Conservation (phyloP, 2,329 filamentous ascomycete species). For the Rugonectria rugulosa region DNA sequence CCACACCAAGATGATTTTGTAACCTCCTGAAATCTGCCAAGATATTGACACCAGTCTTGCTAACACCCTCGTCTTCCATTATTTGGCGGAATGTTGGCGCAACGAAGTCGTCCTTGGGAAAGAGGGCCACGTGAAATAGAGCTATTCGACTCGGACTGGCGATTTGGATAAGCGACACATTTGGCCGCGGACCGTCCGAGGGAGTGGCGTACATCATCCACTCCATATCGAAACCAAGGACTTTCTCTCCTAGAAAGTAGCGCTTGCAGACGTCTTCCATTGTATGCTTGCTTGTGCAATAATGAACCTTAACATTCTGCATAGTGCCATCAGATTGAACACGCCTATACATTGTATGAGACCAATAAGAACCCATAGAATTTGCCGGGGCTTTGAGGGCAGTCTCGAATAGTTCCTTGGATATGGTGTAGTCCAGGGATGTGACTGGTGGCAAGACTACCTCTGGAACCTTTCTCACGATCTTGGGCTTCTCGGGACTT, state of each 20-base stretch:
- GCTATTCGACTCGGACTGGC: constrained; percentile 79
- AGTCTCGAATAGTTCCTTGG: constrained; percentile 41
- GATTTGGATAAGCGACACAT: constrained; percentile 84
- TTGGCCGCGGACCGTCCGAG: constrained; percentile 63
- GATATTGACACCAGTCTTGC: constrained; percentile 81
- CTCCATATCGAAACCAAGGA: constrained; percentile 91
- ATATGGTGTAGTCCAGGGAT: constrained; percentile 41
- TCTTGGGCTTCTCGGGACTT: constrained; percentile 9
- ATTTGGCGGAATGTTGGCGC: constrained; percentile 74
- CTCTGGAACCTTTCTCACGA: not conserved
- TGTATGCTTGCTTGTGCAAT: constrained; percentile 73
- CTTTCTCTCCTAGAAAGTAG: constrained; percentile 71
- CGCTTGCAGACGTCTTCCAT: constrained; percentile 71
- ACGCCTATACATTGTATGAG: constrained; percentile 71
- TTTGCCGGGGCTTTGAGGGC: constrained; percentile 57
- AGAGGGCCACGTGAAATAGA: constrained; percentile 81
- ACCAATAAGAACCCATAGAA: constrained; percentile 68
- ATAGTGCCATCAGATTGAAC: constrained; percentile 50
- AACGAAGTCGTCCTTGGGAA: constrained; percentile 65
- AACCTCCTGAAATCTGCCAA: constrained; percentile 75
- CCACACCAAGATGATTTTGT: constrained; percentile 68
- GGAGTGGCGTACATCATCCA: constrained; percentile 69
- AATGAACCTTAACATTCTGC: constrained; percentile 73
- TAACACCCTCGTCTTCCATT: constrained; percentile 73
- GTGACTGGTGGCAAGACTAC: constrained; percentile 36